Conservation (phyloP, 1,284 basidiomycete species). For the Mycosarcoma maydis region DNA sequence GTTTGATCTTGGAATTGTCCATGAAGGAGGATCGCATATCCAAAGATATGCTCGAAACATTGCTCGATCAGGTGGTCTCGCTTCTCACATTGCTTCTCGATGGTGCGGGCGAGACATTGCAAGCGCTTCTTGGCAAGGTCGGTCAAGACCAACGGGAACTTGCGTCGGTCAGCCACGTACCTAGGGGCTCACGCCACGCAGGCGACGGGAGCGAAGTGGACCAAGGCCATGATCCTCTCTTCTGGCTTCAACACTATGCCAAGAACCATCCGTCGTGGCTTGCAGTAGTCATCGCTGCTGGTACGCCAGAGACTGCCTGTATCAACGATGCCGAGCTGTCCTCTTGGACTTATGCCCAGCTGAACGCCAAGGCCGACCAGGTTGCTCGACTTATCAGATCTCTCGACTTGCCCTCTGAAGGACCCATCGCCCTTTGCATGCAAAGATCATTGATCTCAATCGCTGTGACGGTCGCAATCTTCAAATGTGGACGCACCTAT, state of each 20-base stretch:
- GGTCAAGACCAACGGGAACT: not conserved
- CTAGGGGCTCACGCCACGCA: not conserved
- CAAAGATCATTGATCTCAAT: conserved; percentile 70
- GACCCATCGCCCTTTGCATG: conserved; percentile 72
- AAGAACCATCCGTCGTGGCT: conserved; percentile 10
- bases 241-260: conserved; percentile 14
- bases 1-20: conserved; percentile 10
- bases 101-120: not conserved
- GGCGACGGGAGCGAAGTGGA: not conserved
- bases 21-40: conserved; percentile 16
- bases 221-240: conserved; percentile 8
- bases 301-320: not conserved
- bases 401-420: conserved; percentile 60
- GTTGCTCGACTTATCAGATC: conserved; percentile 70
- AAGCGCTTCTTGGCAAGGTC: not conserved
- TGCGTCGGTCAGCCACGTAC: not conserved
- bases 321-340: not conserved
- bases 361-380: conserved; percentile 69
- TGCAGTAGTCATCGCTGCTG: conserved; percentile 8
- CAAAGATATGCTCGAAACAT: conserved; percentile 4
- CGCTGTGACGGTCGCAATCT: conserved; percentile 70
- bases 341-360: conserved; percentile 57
- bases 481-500: conserved; percentile 72
- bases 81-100: conserved; percentile 1
- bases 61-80: conserved; percentile 7